These are phyloP conservation scores for Ascochyta lentis DNA, from an alignment of 2,329 filamentous ascomycete genomes.

Conservation along the genomic window DNA sequence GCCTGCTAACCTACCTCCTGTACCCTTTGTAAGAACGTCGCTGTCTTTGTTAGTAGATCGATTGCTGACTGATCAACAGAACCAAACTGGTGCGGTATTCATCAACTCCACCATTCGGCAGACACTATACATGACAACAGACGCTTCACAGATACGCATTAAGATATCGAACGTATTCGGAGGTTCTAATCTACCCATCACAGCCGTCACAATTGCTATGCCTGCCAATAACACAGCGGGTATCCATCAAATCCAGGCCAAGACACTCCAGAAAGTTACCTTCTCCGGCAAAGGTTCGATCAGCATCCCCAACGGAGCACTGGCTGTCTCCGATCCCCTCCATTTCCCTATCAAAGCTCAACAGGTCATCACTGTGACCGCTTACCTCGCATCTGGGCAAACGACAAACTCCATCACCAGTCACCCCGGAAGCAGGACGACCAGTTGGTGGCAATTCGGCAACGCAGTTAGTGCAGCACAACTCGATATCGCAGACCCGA, in stretches of 20 bases:
- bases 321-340: constrained; percentile 68
- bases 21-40: constrained; percentile 56
- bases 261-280: constrained; percentile 61
- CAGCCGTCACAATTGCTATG: constrained; percentile 64
- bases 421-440: constrained; percentile 70
- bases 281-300: constrained; percentile 63
- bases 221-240: constrained; percentile 63
- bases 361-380: constrained; percentile 62
- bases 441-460: constrained; percentile 65
- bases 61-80: constrained; percentile 47
- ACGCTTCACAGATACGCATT: constrained; percentile 64
- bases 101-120: constrained; percentile 70
- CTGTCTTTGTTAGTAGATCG: neutral
- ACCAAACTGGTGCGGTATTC: constrained; percentile 62
- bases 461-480: constrained; percentile 61
- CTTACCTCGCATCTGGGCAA: constrained; percentile 66
- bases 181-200: constrained; percentile 64
- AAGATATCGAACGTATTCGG: constrained; percentile 72
- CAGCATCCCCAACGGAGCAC: constrained; percentile 61
- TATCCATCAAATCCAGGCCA: constrained; percentile 58
- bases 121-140: constrained; percentile 66
- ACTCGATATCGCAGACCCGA: constrained; percentile 52
- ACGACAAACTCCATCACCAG: constrained; percentile 64
- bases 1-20: constrained; percentile 65
- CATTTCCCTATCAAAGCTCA: constrained; percentile 60